phyloP scores from a whole-genome alignment of 768 basidiomycete genomes.

The Hirschioporus abietinus region DNA sequence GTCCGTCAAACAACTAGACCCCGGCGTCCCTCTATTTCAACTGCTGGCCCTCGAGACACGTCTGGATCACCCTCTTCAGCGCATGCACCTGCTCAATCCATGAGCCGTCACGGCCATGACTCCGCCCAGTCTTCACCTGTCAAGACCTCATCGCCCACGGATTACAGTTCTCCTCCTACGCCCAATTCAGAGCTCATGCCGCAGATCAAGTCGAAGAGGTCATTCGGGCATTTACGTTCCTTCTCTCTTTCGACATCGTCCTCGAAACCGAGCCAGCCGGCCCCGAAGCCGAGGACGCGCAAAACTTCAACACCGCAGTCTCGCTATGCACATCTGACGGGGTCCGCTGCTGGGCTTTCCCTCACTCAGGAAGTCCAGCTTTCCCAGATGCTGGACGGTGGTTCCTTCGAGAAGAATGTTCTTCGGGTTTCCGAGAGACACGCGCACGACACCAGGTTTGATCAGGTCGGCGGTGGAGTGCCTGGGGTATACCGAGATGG shows the following conservation, averaged over 20 bases:
- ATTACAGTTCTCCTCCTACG: constrained; percentile 35
- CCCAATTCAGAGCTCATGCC: constrained; percentile 14
- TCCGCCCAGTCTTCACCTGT: not conserved
- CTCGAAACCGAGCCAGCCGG: constrained; percentile 14
- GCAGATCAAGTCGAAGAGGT: constrained; percentile 11
- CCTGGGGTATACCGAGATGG: constrained; percentile 56
- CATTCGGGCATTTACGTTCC: constrained; percentile 33
- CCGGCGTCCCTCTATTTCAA: not conserved
- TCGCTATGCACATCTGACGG: not conserved
- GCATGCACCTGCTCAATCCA: no score
- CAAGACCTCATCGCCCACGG: constrained; percentile 24
- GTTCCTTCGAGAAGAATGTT: constrained; percentile 48
- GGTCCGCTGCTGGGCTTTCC: constrained; percentile 35
- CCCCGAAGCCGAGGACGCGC: constrained; percentile 12
- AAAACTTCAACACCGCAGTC: constrained; percentile 36
- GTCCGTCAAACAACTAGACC: not conserved
- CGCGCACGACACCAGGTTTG: constrained; percentile 23
- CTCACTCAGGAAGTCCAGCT: constrained; percentile 62
- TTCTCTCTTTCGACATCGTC: constrained; percentile 14
- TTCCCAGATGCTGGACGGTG: constrained; percentile 67
- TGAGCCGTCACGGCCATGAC: not conserved
- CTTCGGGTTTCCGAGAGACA: constrained; percentile 50
- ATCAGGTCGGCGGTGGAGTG: constrained; percentile 27
- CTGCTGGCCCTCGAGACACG: not conserved
- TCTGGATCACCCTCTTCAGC: not conserved